phyloP scores from a whole-genome alignment of 1,284 basidiomycete genomes.

The Flammula alnicola region DNA sequence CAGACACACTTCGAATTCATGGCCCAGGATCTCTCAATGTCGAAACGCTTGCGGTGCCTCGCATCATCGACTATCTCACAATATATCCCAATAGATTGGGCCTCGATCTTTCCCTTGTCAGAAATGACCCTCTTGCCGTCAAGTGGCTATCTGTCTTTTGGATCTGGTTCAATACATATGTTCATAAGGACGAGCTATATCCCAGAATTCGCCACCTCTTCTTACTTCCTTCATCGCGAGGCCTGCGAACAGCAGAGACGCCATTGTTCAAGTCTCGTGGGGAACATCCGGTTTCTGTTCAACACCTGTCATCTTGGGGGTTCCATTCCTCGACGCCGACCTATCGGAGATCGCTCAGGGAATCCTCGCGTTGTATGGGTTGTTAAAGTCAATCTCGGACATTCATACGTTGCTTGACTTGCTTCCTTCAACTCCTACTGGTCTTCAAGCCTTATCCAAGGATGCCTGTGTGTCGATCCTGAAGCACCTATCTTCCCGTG shows the following conservation, averaged over 20 bases:
- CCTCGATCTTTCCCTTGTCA: slow-evolving; percentile 22
- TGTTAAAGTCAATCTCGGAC: slow-evolving; percentile 26
- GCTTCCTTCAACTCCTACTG: slow-evolving; percentile 14
- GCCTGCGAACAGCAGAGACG: slow-evolving; percentile 27
- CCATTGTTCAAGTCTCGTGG: slow-evolving; percentile 30
- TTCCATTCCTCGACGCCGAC: slow-evolving; percentile 31
- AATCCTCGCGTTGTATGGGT: slow-evolving; percentile 23
- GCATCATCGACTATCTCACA: slow-evolving; percentile 35
- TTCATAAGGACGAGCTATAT: slow-evolving; percentile 25
- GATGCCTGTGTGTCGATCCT: slow-evolving; percentile 16
- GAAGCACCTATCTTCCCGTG: slow-evolving; percentile 15
- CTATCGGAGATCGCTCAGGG: slow-evolving; percentile 25
- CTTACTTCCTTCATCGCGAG: slow-evolving; percentile 36
- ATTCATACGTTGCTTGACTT: slow-evolving; percentile 34
- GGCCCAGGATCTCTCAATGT: slow-evolving; percentile 36
- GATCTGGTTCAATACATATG: slow-evolving; percentile 35
- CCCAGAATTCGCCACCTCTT: slow-evolving; percentile 25
- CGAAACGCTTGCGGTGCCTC: slow-evolving; percentile 24
- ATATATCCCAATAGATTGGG: slow-evolving; percentile 26
- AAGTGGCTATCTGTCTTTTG: slow-evolving; percentile 41
- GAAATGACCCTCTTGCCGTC: slow-evolving; percentile 22
- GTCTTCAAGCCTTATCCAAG: background rate
- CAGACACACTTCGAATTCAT: slow-evolving; percentile 23
- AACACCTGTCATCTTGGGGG: slow-evolving; percentile 25
- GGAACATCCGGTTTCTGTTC: slow-evolving; percentile 24